Percentiles rank a stretch among this genome's conserved stretches.
phyloP scores from a whole-genome alignment of 1,284 basidiomycete species.

The Trichosporon ovoides region DNA sequence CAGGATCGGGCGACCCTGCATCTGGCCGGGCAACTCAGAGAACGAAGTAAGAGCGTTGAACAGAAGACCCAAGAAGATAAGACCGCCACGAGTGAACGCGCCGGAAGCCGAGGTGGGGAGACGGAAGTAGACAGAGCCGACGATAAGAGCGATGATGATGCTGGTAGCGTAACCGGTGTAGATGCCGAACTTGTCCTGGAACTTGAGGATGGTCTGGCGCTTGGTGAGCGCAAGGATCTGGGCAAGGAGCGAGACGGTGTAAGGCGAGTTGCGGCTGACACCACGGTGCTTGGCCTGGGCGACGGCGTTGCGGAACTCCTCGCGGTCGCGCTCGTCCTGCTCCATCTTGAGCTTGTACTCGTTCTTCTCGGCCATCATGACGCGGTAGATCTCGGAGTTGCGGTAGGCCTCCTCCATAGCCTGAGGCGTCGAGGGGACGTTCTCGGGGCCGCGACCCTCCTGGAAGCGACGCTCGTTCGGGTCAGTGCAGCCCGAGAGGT shows the following conservation, averaged over 20 bases:
- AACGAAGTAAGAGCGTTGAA: slow-evolving; percentile 54
- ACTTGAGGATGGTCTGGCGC: slow-evolving; percentile 64
- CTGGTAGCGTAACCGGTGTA: slow-evolving; percentile 63
- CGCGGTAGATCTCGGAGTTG: slow-evolving; percentile 54
- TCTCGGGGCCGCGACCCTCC: slow-evolving; percentile 58
- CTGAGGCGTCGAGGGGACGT: slow-evolving; percentile 69
- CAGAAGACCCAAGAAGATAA: slow-evolving; percentile 70
- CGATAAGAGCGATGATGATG: slow-evolving; percentile 58
- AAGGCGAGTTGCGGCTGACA: slow-evolving; percentile 76
- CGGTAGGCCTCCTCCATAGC: slow-evolving; percentile 65
- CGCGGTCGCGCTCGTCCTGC: slow-evolving; percentile 61
- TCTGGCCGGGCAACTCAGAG: slow-evolving; percentile 56
- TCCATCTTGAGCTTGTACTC: slow-evolving; percentile 64
- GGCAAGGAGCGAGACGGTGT: slow-evolving; percentile 71
- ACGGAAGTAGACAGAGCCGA: slow-evolving; percentile 70
- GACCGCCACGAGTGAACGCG: slow-evolving; percentile 79
- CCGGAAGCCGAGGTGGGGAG: slow-evolving; percentile 68
- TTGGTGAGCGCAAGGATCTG: slow-evolving; percentile 68
- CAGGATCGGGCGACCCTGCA: slow-evolving; percentile 65
- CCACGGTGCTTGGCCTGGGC: slow-evolving; percentile 71
- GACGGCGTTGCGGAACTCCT: slow-evolving; percentile 70
- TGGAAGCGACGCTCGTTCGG: slow-evolving; percentile 80
- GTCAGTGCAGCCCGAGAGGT: slow-evolving; percentile 65
- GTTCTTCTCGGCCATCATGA: slow-evolving; percentile 55
- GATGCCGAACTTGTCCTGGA: slow-evolving; percentile 79